phyloP scores from a whole-genome alignment of 306 rosid species.

The Alnus glutinosa region DNA sequence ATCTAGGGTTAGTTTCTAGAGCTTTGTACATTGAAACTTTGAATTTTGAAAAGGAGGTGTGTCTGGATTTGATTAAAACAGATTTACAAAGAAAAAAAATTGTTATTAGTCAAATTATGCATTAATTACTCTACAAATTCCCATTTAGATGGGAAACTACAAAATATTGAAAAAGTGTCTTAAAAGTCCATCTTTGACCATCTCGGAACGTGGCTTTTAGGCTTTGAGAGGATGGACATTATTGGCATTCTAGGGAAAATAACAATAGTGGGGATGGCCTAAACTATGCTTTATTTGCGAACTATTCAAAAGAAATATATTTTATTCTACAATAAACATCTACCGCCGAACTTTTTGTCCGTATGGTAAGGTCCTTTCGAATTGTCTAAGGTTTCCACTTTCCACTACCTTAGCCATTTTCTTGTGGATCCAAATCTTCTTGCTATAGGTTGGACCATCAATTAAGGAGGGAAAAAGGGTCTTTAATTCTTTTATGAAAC shows the following conservation, averaged over 20 bases:
- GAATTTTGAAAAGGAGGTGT: conserved; percentile 25
- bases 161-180: neutral
- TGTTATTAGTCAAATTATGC: conserved; percentile 30
- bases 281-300: neutral
- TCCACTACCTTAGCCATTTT: neutral
- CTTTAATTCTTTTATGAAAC: neutral
- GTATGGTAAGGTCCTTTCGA: neutral
- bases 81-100: neutral
- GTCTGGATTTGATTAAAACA: neutral
- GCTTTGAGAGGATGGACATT: neutral
- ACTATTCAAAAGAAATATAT: conserved; percentile 13
- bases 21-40: conserved; percentile 26
- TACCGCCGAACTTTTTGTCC: conserved; percentile 8
- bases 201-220: conserved; percentile 21
- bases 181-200: conserved; percentile 22
- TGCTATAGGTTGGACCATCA: neutral
- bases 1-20: conserved; percentile 23
- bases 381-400: conserved; percentile 17
- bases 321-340: neutral
- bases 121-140: conserved; percentile 30
- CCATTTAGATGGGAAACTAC: conserved; percentile 12
- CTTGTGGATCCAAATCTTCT: neutral
- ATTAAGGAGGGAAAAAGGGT: neutral
- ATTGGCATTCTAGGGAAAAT: conserved; percentile 15
- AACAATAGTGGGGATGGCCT: too few species aligned